A percentile compares a stretch with the other conserved stretches of the same genome.
phyloP scores from a whole-genome alignment of 2,329 filamentous ascomycete species.

The Pseudofabraea citricarpa region DNA sequence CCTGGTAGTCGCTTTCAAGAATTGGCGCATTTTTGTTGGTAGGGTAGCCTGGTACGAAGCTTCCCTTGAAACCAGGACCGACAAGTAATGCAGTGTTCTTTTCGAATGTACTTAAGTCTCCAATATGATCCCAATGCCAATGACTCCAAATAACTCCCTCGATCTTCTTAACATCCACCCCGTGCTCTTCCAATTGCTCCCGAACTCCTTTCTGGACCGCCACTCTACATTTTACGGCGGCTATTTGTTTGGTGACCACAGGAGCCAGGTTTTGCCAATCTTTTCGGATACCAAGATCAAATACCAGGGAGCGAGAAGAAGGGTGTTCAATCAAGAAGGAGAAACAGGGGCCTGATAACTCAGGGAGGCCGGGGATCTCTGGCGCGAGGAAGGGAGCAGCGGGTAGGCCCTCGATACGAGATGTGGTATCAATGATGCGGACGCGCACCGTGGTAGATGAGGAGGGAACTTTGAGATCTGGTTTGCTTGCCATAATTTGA shows the following conservation, averaged over 20 bases:
- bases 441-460: not conserved
- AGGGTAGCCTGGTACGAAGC: conserved; percentile 43
- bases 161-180: not conserved
- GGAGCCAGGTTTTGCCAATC: conserved; percentile 27
- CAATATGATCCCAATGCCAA: conserved; percentile 48
- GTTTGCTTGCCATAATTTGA: too few species aligned
- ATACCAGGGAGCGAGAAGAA: conserved; percentile 17
- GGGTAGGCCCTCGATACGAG: not conserved
- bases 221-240: too few species aligned
- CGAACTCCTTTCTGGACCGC: too few species aligned
- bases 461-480: not conserved
- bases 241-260: too few species aligned
- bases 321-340: conserved; percentile 13
- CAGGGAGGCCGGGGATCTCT: conserved; percentile 3
- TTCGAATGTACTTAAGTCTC: conserved; percentile 43
- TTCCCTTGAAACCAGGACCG: conserved; percentile 44
- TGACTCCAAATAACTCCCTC: conserved; percentile 27
- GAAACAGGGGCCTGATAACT: conserved; percentile 2
- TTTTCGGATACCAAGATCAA: conserved; percentile 26
- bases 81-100: conserved; percentile 41
- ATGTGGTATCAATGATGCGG: not conserved
- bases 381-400: conserved; percentile 4
- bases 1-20: conserved; percentile 30
- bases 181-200: not conserved
- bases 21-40: conserved; percentile 29